Evolutionary conservation across 352 stramenopile species (phyloP), one percentile per base, ranked within the genome.

Genomic region (Phytophthora sojae): DNA sequence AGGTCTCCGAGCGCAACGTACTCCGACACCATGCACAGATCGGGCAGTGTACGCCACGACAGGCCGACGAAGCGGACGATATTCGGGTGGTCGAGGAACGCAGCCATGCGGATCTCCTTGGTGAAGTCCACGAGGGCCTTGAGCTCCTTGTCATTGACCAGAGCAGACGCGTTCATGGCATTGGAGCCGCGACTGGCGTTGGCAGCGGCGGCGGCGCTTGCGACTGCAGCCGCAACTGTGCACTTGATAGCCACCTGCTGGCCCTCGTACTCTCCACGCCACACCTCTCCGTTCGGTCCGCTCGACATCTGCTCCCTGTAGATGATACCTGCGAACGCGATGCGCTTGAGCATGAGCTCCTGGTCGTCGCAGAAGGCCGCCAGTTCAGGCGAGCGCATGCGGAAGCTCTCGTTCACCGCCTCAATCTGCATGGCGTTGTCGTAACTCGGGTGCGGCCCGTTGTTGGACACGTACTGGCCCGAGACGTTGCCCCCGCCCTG

Each of bases 221-320:
- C 53, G 37, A 64, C 57, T 54, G 64, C 62, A 0, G 67, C 64
- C 12, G 63, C 73, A 29, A 71, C 42, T 7, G 73, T 75, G 52
- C 68, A 75, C 69, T 92, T 91, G 53, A 92, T 86, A 1, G 86
- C 83, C 6, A 92, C 81, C 14, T 74, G 61, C 23, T 85, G 71
- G 2, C 71, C 77, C 26, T 82, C 72, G 44, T 83, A 85, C 44
- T 88, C 71, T 8, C 80, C 86, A 1, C 69, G 71, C 86, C 86
- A 94, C 15, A 94, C 81, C 64, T 94, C 82, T 2, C 82, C 68
- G n/a, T 74, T 74, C 8, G 61, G 56, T 17, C 73, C 73, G 49
- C 60, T 80, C 2, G 64, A 64, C 42, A 80, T 71, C 25, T 76
- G 61, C 44, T 80, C 25, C 23, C 64, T 56, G 58, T 75, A 80